Conservation (phyloP, 2,329 filamentous ascomycete species). For the Pseudopithomyces chartarum region DNA sequence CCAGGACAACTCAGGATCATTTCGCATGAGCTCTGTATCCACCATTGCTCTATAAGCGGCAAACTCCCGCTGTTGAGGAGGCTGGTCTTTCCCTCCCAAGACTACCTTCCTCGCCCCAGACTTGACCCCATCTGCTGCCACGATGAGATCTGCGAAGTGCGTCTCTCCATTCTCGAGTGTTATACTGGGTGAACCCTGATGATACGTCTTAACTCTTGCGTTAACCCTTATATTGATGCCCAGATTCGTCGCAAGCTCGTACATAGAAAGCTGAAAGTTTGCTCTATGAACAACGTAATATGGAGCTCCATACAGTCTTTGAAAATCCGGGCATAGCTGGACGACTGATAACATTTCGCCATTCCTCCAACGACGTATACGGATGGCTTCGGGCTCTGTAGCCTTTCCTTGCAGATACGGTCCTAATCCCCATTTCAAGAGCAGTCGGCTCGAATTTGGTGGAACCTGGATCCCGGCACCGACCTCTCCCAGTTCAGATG, state of each 20-base stretch:
- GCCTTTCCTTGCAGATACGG: constrained; percentile 15
- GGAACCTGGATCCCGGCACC: constrained; percentile 30
- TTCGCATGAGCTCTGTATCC: constrained; percentile 51
- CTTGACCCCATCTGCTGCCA: constrained; percentile 37
- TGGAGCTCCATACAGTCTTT: constrained; percentile 29
- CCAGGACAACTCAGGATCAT: constrained; percentile 24
- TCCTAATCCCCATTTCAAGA: constrained; percentile 54
- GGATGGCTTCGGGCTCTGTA: constrained; percentile 50
- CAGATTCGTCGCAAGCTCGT: constrained; percentile 16
- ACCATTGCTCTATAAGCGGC: constrained; percentile 65
- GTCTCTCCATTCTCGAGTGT: constrained; percentile 46
- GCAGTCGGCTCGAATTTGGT: constrained; percentile 46
- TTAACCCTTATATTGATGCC: constrained; percentile 19
- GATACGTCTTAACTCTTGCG: constrained; percentile 15
- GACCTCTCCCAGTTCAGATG: constrained; percentile 19
- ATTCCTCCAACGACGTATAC: constrained; percentile 59
- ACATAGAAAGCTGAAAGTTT: constrained; percentile 23
- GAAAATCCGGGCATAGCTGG: constrained; percentile 58
- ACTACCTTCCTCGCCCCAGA: constrained; percentile 11
- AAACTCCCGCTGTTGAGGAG: constrained; percentile 51
- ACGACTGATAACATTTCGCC: constrained; percentile 52
- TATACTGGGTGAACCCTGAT: constrained; percentile 8
- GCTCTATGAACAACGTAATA: constrained; percentile 29
- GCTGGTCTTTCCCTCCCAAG: background rate
- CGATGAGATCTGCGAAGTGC: constrained; percentile 39